Evolutionary conservation across 495 filamentous ascomycete species (phyloP).

Genomic region (Staphylotrichum tortipilum): DNA sequence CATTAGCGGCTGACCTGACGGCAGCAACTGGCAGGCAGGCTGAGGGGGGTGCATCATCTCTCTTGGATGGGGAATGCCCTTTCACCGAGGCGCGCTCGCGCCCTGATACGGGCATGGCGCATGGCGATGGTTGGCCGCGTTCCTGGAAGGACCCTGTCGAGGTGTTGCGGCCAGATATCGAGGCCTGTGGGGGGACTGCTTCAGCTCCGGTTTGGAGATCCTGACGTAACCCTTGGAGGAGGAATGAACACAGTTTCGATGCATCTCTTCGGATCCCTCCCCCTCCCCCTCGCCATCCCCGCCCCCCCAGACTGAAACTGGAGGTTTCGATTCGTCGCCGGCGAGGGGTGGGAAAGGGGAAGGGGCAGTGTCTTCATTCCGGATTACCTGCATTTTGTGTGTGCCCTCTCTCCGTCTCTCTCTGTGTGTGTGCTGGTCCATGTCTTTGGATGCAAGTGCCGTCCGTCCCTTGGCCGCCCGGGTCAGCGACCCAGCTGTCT

Average conservation of each 20-base stretch:
- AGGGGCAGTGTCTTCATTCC: constrained; percentile 9
- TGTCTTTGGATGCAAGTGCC: constrained; percentile 12
- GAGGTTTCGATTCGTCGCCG: constrained; percentile 7
- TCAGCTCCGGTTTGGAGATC: background rate
- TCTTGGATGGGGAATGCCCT: too few species aligned
- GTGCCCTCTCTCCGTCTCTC: too few species aligned
- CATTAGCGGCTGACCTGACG: constrained; percentile 20
- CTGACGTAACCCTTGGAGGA: constrained; percentile 3
- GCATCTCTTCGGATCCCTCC: background rate
- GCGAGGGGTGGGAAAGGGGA: background rate
- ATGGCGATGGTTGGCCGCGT: too few species aligned
- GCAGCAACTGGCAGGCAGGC: background rate
- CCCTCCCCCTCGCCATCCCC: too few species aligned
- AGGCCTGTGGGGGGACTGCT: too few species aligned
- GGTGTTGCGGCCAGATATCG: too few species aligned
- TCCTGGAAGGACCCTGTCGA: background rate
- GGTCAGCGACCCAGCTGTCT: constrained; percentile 16
- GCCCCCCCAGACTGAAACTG: constrained; percentile 3
- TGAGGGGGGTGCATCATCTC: too few species aligned
- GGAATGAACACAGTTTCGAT: background rate
- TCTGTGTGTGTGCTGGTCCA: too few species aligned
- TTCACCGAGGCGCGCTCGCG: too few species aligned
- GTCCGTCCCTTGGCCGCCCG: constrained; percentile 8
- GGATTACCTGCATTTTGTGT: constrained; percentile 25
- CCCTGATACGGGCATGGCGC: too few species aligned